Evolutionary conservation across 345 rosid species (phyloP).

Genomic region (Eucalyptus polyanthemos): DNA sequence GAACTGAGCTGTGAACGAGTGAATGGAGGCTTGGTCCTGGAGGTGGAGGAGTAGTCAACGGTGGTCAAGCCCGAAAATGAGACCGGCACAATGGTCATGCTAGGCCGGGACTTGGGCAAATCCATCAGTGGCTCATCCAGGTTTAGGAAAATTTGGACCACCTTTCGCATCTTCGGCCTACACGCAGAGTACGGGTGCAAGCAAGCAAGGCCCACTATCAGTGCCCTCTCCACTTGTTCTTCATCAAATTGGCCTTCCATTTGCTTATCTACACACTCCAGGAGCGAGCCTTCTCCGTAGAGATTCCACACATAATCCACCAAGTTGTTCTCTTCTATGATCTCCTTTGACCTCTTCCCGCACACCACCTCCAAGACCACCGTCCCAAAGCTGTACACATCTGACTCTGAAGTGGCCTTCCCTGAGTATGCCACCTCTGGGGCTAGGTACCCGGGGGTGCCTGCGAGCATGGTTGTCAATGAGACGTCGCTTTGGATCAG

Average conservation of each 20-base stretch:
- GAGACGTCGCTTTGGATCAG: constrained; percentile 7
- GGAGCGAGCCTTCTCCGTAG: not conserved
- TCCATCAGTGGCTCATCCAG: constrained; percentile 17
- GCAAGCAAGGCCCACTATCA: constrained; percentile 17
- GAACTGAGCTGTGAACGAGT: not conserved
- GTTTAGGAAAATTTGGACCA: constrained; percentile 21
- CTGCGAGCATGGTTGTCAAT: constrained; percentile 25
- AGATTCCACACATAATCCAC: constrained; percentile 19
- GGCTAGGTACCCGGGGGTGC: constrained; percentile 29
- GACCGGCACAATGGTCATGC: not conserved
- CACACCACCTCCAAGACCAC: constrained; percentile 20
- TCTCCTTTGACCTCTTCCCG: constrained; percentile 12
- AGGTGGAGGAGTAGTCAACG: not conserved
- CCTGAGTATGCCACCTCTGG: constrained; percentile 17
- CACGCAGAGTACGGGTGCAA: constrained; percentile 5
- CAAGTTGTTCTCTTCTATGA: constrained; percentile 20
- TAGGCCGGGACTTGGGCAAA: constrained; percentile 9
- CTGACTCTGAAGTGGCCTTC: constrained; percentile 11
- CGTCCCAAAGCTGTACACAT: constrained; percentile 23
- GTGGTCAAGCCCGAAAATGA: not conserved
- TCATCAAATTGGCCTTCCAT: constrained; percentile 2
- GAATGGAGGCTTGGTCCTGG: not conserved
- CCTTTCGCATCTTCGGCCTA: constrained; percentile 21
- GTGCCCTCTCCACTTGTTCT: constrained; percentile 8
- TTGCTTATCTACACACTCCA: constrained; percentile 3